Percentiles rank a stretch among this genome's conserved stretches.
These are phyloP conservation scores for Suillus lakei DNA, from an alignment of 768 basidiomycete genomes.

Conservation along the genomic window DNA sequence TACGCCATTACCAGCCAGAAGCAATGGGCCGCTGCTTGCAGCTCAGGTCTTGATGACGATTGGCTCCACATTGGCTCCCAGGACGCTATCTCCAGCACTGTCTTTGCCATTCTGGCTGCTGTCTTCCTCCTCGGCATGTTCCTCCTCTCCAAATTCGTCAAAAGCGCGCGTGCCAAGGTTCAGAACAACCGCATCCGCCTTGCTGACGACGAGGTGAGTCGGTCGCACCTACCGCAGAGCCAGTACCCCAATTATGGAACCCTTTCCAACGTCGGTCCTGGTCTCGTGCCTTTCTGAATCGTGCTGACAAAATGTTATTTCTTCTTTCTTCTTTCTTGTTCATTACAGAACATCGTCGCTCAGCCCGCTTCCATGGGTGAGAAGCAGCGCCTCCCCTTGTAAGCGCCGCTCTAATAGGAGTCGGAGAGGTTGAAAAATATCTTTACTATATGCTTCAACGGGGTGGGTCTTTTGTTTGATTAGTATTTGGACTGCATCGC, in stretches of 20 bases:
- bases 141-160: slow-evolving; percentile 40
- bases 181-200: slow-evolving; percentile 41
- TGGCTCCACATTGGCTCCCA: slow-evolving; percentile 38
- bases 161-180: slow-evolving; percentile 34
- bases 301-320: slow-evolving; percentile 11
- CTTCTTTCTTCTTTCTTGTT: background rate
- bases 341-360: slow-evolving; percentile 23
- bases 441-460: background rate
- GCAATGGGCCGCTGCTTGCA: slow-evolving; percentile 50
- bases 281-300: slow-evolving; percentile 11
- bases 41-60: slow-evolving; percentile 34
- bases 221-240: background rate
- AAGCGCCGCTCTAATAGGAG: slow-evolving; percentile 5
- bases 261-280: slow-evolving; percentile 13
- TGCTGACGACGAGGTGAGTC: slow-evolving; percentile 42
- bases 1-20: slow-evolving; percentile 49
- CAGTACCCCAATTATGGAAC: slow-evolving; percentile 18
- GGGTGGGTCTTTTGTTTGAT: background rate
- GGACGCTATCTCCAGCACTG: slow-evolving; percentile 35
- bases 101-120: slow-evolving; percentile 40
- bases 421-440: slow-evolving; percentile 8
- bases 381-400: slow-evolving; percentile 32
- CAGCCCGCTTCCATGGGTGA: slow-evolving; percentile 31
- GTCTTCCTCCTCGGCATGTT: slow-evolving; percentile 39
- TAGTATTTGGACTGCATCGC: slow-evolving; percentile 1